Evolutionary conservation across 208 protist species (phyloP), one percentile per base, ranked within the genome.

Genomic region (Trichomonas tenax): DNA sequence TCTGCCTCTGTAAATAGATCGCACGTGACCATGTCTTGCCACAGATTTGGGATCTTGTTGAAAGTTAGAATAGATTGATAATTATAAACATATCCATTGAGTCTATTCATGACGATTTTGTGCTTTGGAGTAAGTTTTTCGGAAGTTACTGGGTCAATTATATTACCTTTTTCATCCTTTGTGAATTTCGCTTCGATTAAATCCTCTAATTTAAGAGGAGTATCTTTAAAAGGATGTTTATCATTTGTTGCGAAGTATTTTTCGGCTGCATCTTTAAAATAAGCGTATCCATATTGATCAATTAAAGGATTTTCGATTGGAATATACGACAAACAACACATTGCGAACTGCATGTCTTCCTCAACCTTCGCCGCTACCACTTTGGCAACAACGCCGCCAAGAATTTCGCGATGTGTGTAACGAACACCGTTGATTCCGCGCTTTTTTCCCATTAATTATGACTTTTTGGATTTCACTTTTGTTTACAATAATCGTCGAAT

Each of bases 391-490:
- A 0, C 14, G 14, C 9, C 38, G 9, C 38, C 38, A 49, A 26
- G 17, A 48, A 93, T 51, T 48, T 93, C 86, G 46, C 9, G 21
- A 26, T 93, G 36, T 34, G 86, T 58, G 38, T 38, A 93, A 38
- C 86, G 40, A 48, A 93, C 26, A 26, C 86, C 86, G 8, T 4
- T 26, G n/a, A 93, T 41, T 31, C 17, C 44, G 17, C 86, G 40
- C 26, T 51, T 93, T 51, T 93, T 93, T n/a, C 86, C 86, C 86
- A 93, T 93, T n/a, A 72, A 72, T 51, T 51, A 51, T 51, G 46
- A 51, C 46, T 51, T 51, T 51, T 51, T 15, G 14, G 46, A 14
- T 51, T 51, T 51, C 46, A 51, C 46, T 51, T 51, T 51, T 51
- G 46, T 51, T 51, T 51, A 51, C 46, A 51, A 51, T 51, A 51